Evolutionary conservation across 306 rosid genomes (phyloP).

Genomic region (Trifolium subterraneum): DNA sequence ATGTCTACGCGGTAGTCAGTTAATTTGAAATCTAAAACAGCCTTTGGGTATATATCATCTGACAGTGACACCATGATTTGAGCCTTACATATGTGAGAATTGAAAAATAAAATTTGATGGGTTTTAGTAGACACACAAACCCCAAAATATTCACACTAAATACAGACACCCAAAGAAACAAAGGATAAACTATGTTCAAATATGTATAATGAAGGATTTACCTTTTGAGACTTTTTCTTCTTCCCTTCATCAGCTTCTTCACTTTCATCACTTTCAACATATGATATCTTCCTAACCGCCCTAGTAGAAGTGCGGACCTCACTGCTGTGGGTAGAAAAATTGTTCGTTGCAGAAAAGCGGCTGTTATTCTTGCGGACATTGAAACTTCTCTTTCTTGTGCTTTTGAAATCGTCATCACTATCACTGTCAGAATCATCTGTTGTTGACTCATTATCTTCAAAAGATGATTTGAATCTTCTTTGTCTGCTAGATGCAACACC

Average conservation of each 20-base stretch:
- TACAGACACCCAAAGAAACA: slow-evolving; percentile 17
- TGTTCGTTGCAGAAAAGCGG: slow-evolving; percentile 55
- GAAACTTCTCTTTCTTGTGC: slow-evolving; percentile 56
- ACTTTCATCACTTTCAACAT: slow-evolving; percentile 98
- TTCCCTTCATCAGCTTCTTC: slow-evolving; percentile 91
- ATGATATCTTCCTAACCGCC: slow-evolving; percentile 92
- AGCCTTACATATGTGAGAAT: slow-evolving; percentile 24
- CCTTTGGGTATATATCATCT: slow-evolving; percentile 13
- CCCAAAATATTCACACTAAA: slow-evolving; percentile 37
- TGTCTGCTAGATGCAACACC: slow-evolving; percentile 65
- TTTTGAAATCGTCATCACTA: slow-evolving; percentile 74
- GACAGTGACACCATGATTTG: slow-evolving; percentile 2
- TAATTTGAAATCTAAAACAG: slow-evolving; percentile 20
- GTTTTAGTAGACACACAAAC: slow-evolving; percentile 15
- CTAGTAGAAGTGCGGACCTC: slow-evolving; percentile 93
- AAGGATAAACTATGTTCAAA: slow-evolving; percentile 32
- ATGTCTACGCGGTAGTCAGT: slow-evolving; percentile 13
- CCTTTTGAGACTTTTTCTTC: slow-evolving; percentile 91
- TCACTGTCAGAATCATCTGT: slow-evolving; percentile 79
- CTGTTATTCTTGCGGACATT: slow-evolving; percentile 67
- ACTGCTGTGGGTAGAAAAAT: slow-evolving; percentile 55
- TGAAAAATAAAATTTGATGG: background rate
- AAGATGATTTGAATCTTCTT: slow-evolving; percentile 71
- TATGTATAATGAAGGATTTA: slow-evolving; percentile 43
- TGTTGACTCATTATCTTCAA: slow-evolving; percentile 83